Percentiles rank a stretch among this genome's conserved stretches.
Evolutionary conservation across 345 rosid genomes (phyloP).

Genomic region (Murraya koenigii): DNA sequence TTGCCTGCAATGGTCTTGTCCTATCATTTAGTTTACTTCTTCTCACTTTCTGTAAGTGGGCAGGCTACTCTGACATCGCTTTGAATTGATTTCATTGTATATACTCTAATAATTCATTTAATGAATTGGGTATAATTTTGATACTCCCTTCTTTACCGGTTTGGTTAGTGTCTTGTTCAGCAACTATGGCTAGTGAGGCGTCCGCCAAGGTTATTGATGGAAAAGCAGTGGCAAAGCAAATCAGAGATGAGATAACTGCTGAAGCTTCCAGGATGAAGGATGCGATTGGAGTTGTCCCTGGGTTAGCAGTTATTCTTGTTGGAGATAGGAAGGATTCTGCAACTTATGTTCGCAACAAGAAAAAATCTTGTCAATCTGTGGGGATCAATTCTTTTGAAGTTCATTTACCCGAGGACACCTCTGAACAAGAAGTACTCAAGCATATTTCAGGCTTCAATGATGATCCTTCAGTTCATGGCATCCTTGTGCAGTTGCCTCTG

Average conservation of each 20-base stretch:
- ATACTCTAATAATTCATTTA: not conserved
- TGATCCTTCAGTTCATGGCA: constrained; percentile 80
- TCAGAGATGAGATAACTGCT: constrained; percentile 60
- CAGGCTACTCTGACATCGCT: not conserved
- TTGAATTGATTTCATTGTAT: not conserved
- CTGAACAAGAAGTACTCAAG: constrained; percentile 65
- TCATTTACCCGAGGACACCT: constrained; percentile 48
- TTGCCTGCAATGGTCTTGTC: not conserved
- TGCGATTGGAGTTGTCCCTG: constrained; percentile 66
- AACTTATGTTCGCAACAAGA: constrained; percentile 82
- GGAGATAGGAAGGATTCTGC: constrained; percentile 85
- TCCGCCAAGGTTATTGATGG: constrained; percentile 74
- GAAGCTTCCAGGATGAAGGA: constrained; percentile 80
- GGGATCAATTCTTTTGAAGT: constrained; percentile 80
- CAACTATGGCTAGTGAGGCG: constrained; percentile 32
- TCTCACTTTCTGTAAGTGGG: not conserved
- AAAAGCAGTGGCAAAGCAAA: constrained; percentile 61
- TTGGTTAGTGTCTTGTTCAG: constrained; percentile 14
- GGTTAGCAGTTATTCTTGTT: constrained; percentile 78
- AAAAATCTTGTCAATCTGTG: constrained; percentile 76
- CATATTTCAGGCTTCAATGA: constrained; percentile 55
- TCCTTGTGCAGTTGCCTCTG: constrained; percentile 86
- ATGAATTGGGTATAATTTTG: not conserved
- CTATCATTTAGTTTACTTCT: not conserved
- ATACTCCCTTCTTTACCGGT: not conserved